Evolutionary conservation across 164 flowering plant genomes (phyloP), one percentile per base, ranked within the genome.

Genomic region (Annona squamosa): DNA sequence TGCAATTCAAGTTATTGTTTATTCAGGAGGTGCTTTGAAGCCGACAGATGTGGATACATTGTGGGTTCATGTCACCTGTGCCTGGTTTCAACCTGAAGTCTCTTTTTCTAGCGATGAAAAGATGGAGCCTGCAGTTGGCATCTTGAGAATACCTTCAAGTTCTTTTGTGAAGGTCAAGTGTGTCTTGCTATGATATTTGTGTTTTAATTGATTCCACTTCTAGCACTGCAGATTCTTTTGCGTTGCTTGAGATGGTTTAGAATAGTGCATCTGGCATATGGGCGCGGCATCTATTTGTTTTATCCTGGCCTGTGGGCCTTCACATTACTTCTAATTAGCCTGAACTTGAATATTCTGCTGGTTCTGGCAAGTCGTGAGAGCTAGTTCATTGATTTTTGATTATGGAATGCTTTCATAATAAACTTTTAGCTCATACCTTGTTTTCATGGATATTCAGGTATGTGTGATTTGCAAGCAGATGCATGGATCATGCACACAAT

Each of bases 21-120:
- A 4, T 44, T 72, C 76, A 96, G 99, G 99, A n/a, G 99, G 99
- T 81, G 99, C 99, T 56, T 70, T 96, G 70, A 96, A 96, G 88
- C 98, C 97, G 44, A 84, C 98, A 77, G 97, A 96, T 83, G 83
- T 96, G 75, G 97, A 87, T 46, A 73, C 84, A 70, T 75, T 96
- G 76, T 96, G 99, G 99, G 96, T 93, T 75, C 99, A 96, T 82
- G 95, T 96, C 66, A 92, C 97, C 12, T 96, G 99, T 84, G 99
- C 99, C 61, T 96, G 99, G 99, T 96, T 92, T 77, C 91, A 84
- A 75, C 98, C 98, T 59, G 97, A 96, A 87, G 94, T 96, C 71
- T 81, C 92, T 73, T 96, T 96, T 73, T 80, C 83, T 72, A 89
- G 91, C 83, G 91, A 85, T 81, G 95, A 90, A 75, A 92, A 80